These are phyloP conservation scores for Sphaceloma murrayae DNA, from an alignment of 2,329 filamentous ascomycete genomes.

Conservation along the genomic window DNA sequence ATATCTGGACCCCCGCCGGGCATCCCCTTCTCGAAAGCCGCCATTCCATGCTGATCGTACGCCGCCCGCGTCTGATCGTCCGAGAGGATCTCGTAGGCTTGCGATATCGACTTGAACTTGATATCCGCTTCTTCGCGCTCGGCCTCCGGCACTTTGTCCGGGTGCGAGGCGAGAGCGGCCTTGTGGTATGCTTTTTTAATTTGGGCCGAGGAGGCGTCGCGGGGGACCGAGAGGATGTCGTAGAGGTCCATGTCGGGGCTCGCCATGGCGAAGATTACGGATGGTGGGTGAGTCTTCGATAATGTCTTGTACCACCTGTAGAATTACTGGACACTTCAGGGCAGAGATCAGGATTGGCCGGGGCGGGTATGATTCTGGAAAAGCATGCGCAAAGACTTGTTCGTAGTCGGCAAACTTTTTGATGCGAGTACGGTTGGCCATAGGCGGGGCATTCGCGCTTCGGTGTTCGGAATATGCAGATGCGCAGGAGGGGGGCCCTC, in stretches of 20 bases:
- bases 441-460: too few species aligned
- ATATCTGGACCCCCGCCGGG: conserved; percentile 65
- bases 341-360: too few species aligned
- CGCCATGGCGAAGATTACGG: conserved; percentile 20
- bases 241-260: conserved; percentile 51
- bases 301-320: too few species aligned
- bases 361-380: too few species aligned
- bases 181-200: conserved; percentile 97
- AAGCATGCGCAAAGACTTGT: background rate
- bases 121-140: conserved; percentile 76
- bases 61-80: conserved; percentile 88
- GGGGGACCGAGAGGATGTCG: conserved; percentile 65
- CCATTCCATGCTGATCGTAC: conserved; percentile 94
- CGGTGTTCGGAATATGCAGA: too few species aligned
- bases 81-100: conserved; percentile 95
- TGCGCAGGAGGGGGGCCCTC: too few species aligned
- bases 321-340: too few species aligned
- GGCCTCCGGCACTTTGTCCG: conserved; percentile 86
- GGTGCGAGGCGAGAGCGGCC: conserved; percentile 81
- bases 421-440: conserved; percentile 2
- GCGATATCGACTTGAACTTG: conserved; percentile 84
- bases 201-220: conserved; percentile 62
- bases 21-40: conserved; percentile 74
- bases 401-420: conserved; percentile 9
- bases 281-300: background rate